Conservation (phyloP, 2,329 filamentous ascomycete genomes). For the Trichoderma polysporum region DNA sequence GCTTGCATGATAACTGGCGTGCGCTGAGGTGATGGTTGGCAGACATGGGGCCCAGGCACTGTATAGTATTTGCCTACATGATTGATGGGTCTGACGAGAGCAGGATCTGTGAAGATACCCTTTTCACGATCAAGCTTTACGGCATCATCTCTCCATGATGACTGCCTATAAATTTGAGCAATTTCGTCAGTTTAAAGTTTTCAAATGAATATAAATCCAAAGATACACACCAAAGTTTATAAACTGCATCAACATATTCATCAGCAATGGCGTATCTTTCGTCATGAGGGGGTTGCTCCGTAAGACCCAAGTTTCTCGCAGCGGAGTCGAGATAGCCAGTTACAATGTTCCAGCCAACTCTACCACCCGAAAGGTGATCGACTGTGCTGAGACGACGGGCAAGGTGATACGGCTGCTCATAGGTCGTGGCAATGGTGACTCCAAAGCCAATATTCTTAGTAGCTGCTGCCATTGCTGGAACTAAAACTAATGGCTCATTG, state of each 20-base stretch:
- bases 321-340: slow-evolving; percentile 68
- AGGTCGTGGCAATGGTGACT: slow-evolving; percentile 66
- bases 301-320: slow-evolving; percentile 60
- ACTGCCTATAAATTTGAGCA: slow-evolving; percentile 28
- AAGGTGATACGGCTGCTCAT: slow-evolving; percentile 67
- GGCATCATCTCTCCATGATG: slow-evolving; percentile 61
- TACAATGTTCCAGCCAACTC: slow-evolving; percentile 55
- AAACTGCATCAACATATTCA: slow-evolving; percentile 57
- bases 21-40: slow-evolving; percentile 61
- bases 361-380: slow-evolving; percentile 65
- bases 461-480: slow-evolving; percentile 66
- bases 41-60: slow-evolving; percentile 60
- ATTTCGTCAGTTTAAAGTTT: background rate
- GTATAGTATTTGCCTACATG: slow-evolving; percentile 60
- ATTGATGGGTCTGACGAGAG: slow-evolving; percentile 60
- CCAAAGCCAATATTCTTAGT: slow-evolving; percentile 68
- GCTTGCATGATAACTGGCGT: slow-evolving; percentile 66
- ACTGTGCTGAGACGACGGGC: slow-evolving; percentile 64
- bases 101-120: slow-evolving; percentile 45
- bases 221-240: slow-evolving; percentile 57
- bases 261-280: slow-evolving; percentile 60
- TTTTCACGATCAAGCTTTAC: slow-evolving; percentile 54
- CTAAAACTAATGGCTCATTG: slow-evolving; percentile 62
- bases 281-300: slow-evolving; percentile 49
- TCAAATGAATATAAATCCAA: background rate